These are phyloP conservation scores for Pleurozium schreberi DNA, from an alignment of 225 moss, liverwort and hornwort genomes.

Conservation along the genomic window DNA sequence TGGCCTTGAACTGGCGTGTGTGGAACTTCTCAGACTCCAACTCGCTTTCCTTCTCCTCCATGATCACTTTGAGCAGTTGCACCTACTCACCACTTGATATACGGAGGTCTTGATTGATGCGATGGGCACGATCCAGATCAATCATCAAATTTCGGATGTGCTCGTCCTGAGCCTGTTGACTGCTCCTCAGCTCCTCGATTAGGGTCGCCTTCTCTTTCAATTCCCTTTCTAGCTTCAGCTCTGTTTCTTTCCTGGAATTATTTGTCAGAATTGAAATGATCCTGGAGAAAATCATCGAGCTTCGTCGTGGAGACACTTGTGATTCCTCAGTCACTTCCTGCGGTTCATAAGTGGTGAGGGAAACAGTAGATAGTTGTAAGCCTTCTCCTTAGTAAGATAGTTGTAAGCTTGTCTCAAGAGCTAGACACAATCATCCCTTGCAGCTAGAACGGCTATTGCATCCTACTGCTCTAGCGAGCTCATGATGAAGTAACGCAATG, in stretches of 20 bases:
- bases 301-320: too few relatives aligned
- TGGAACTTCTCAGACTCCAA: not conserved
- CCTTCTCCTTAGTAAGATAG: too few relatives aligned
- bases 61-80: not conserved
- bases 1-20: not conserved
- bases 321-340: not conserved
- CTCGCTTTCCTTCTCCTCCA: not conserved
- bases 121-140: fast-evolving
- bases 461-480: not conserved
- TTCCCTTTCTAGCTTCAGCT: not conserved
- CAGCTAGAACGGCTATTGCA: not conserved
- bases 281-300: too few relatives aligned
- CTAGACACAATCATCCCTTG: not conserved
- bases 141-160: not conserved
- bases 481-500: too few relatives aligned
- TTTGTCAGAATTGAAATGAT: fast-evolving
- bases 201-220: not conserved
- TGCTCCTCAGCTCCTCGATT: not conserved
- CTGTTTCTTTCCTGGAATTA: too few relatives aligned
- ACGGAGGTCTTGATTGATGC: fast-evolving
- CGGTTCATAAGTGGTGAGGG: not conserved
- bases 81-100: not conserved
- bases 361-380: not conserved
- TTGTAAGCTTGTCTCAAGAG: not conserved
- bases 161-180: not conserved